phyloP scores from a whole-genome alignment of 352 stramenopile genomes.

The Pythium dissotocum region DNA sequence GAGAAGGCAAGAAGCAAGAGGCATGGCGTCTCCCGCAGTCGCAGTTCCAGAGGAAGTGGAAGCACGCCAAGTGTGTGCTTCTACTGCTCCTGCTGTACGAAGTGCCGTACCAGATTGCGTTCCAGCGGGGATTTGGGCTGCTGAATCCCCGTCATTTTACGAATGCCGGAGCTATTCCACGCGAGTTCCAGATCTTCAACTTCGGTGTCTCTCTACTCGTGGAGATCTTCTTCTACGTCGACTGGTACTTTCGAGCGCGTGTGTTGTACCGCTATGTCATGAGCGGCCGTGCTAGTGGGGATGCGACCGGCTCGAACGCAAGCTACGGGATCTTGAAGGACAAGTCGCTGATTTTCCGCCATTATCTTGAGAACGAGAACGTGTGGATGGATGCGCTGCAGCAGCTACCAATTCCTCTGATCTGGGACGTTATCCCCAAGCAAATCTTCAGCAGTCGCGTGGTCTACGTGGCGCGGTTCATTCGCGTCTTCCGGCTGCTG shows the following conservation, averaged over 20 bases:
- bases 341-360: constrained; percentile 30
- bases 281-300: background rate
- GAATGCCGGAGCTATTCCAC: constrained; percentile 35
- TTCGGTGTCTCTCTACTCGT: constrained; percentile 41
- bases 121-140: constrained; percentile 31
- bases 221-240: constrained; percentile 62
- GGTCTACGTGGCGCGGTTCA: constrained; percentile 35
- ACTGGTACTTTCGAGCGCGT: constrained; percentile 43
- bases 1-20: background rate
- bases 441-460: constrained; percentile 31
- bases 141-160: constrained; percentile 11
- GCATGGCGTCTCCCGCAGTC: constrained; percentile 28
- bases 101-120: constrained; percentile 35
- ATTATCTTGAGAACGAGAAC: constrained; percentile 48
- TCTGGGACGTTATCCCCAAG: constrained; percentile 66
- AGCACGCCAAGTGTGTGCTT: constrained; percentile 14
- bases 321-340: constrained; percentile 24
- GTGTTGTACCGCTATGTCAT: constrained; percentile 44
- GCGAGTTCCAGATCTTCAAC: constrained; percentile 34
- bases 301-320: constrained; percentile 14
- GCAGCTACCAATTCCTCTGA: constrained; percentile 42
- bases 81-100: constrained; percentile 26
- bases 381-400: constrained; percentile 36
- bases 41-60: constrained; percentile 23
- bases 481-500: constrained; percentile 52